Conservation (phyloP, 768 basidiomycete genomes). For the Lentinula edodes region DNA sequence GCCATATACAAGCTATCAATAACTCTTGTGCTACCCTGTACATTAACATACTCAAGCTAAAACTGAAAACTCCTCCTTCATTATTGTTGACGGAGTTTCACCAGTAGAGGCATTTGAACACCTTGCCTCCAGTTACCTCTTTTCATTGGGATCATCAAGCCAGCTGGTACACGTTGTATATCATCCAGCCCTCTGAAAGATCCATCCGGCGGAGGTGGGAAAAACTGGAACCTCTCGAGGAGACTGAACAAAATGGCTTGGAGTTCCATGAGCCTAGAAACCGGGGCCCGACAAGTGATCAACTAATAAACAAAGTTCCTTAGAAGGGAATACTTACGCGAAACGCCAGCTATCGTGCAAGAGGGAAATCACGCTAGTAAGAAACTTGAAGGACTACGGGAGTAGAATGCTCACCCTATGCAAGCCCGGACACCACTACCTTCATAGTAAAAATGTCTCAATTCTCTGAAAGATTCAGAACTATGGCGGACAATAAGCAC, state of each 20-base stretch:
- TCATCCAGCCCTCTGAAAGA: neutral
- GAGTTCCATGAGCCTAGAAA: conserved; percentile 24
- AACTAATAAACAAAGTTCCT: no score
- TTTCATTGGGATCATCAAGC: neutral
- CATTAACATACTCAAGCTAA: no score
- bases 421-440: neutral
- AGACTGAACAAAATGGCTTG: conserved; percentile 34
- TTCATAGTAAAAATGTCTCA: neutral
- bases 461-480: neutral
- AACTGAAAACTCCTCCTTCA: no score
- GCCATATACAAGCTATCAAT: no score
- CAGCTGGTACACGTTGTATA: neutral
- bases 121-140: neutral
- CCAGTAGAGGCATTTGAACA: neutral
- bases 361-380: neutral
- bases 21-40: no score
- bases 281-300: neutral
- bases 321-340: neutral
- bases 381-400: neutral
- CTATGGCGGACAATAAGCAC: neutral
- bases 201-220: conserved; percentile 13
- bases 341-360: conserved; percentile 1
- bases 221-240: conserved; percentile 31
- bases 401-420: neutral
- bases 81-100: neutral